Evolutionary conservation across 23 red algal species (phyloP).

Genomic region (Gracilaria domingensis): DNA sequence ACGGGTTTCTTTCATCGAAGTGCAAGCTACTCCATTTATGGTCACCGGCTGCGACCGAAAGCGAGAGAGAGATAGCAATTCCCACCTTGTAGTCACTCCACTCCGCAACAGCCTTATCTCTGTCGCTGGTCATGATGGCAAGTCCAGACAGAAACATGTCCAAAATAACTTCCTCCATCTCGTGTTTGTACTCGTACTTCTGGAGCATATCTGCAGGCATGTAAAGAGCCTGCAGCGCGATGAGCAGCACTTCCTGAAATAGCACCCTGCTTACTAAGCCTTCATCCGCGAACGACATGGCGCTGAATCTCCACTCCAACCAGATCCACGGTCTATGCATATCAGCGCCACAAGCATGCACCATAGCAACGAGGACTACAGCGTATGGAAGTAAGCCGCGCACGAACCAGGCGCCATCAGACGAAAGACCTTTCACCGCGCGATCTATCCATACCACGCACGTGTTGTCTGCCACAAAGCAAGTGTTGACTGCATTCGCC

Average conservation of each 20-base stretch:
- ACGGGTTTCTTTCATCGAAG: too few species aligned
- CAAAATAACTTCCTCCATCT: constrained; percentile 39
- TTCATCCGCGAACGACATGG: background rate
- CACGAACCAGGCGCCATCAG: constrained; percentile 24
- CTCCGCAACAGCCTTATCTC: background rate
- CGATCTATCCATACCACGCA: constrained; percentile 20
- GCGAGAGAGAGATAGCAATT: background rate
- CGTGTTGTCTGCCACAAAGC: background rate
- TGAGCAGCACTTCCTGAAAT: background rate
- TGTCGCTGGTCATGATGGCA: background rate
- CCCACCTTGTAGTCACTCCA: constrained; percentile 22
- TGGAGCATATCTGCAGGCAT: background rate
- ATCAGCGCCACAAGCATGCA: background rate
- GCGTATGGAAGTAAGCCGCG: constrained; percentile 4
- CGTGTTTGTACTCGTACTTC: constrained; percentile 20
- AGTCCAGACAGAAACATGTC: constrained; percentile 16
- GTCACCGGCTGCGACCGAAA: background rate
- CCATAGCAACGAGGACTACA: background rate
- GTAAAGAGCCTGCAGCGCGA: constrained; percentile 7
- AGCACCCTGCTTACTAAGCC: background rate
- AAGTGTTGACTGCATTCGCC: too few species aligned
- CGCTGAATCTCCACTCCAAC: constrained; percentile 3
- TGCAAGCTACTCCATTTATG: too few species aligned
- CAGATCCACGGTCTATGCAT: constrained; percentile 8
- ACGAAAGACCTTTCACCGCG: constrained; percentile 31